These are phyloP conservation scores for Chloris gayana DNA, from an alignment of 176 grass and related monocot genomes.

Conservation along the genomic window DNA sequence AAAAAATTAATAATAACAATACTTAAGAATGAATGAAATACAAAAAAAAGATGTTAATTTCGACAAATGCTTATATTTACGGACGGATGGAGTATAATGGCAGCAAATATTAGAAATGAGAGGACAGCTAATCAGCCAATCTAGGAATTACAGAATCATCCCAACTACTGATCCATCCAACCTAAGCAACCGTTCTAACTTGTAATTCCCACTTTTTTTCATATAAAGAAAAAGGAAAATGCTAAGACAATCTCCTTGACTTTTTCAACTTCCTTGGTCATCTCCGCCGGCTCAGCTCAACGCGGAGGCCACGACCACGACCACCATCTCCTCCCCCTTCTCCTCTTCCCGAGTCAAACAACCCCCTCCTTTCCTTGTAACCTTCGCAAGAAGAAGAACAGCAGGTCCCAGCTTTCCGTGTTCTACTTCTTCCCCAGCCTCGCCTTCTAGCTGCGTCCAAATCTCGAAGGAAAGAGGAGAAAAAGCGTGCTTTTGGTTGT, in stretches of 20 bases:
- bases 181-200: background rate
- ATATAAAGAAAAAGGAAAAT: background rate
- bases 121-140: conserved; percentile 14
- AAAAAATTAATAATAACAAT: too few relatives aligned
- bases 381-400: conserved; percentile 36
- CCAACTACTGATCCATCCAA: conserved; percentile 18
- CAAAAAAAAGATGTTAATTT: too few relatives aligned
- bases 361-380: conserved; percentile 39
- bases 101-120: background rate
- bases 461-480: conserved; percentile 10
- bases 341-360: conserved; percentile 35
- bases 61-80: too few relatives aligned
- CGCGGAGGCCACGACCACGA: conserved; percentile 37
- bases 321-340: background rate
- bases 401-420: conserved; percentile 21
- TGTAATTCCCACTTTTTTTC: background rate
- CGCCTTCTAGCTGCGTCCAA: background rate
- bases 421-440: background rate
- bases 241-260: conserved; percentile 13
- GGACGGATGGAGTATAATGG: too few relatives aligned
- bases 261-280: conserved; percentile 24
- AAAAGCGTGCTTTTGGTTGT: conserved; percentile 12
- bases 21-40: too few relatives aligned
- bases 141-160: background rate
- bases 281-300: conserved; percentile 45